These are phyloP conservation scores for Zoysia pacifica DNA, from an alignment of 176 grass and related monocot species.

Conservation along the genomic window DNA sequence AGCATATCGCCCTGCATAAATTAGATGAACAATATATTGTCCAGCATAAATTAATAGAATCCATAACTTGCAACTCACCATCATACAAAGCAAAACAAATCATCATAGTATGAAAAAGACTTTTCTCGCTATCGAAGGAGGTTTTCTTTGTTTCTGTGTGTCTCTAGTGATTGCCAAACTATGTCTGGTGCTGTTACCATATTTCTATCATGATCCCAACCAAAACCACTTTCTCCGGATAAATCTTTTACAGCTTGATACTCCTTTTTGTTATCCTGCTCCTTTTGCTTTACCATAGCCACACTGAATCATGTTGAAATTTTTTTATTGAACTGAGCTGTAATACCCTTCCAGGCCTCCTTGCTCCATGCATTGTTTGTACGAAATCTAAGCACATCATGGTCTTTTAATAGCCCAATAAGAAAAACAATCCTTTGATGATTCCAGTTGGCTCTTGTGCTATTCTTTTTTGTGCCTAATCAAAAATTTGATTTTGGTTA, in stretches of 20 bases:
- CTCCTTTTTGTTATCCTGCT: constrained; percentile 14
- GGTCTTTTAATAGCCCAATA: background rate
- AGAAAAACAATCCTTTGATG: constrained; percentile 9
- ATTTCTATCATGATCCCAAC: background rate
- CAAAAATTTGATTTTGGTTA: too few species aligned
- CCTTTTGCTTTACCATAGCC: constrained; percentile 24
- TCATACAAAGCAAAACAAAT: background rate
- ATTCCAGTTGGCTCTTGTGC: background rate
- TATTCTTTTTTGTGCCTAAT: background rate
- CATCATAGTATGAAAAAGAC: background rate
- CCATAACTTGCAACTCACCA: background rate
- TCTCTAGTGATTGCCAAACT: background rate
- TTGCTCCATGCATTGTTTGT: constrained; percentile 23
- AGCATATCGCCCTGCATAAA: background rate
- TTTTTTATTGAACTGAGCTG: background rate
- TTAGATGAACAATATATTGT: background rate
- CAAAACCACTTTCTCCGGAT: constrained; percentile 4
- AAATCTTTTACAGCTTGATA: background rate
- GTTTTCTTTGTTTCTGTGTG: background rate
- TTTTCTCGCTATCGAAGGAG: background rate
- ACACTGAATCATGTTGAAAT: background rate
- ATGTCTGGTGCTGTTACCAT: background rate
- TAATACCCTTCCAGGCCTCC: background rate
- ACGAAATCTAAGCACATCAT: background rate
- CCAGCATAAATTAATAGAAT: background rate